Evolutionary conservation across 176 grass and related monocot species (phyloP).

Genomic region (Juncus effusus): DNA sequence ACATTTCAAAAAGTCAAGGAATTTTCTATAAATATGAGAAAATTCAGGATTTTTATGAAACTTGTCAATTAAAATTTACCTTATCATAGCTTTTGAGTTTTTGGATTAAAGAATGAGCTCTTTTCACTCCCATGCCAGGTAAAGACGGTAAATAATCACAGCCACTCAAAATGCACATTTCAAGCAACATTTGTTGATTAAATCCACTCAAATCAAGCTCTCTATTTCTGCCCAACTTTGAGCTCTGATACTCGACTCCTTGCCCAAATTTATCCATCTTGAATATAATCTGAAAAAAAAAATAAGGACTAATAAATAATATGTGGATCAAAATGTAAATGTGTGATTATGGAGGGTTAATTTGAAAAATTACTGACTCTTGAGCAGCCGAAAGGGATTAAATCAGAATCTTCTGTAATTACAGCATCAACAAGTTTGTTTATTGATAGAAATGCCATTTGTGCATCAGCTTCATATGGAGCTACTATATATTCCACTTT

Average conservation of each 20-base stretch:
- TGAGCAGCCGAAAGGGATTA: constrained; percentile 97
- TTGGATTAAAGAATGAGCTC: constrained; percentile 78
- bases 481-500: constrained; percentile 93
- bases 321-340: not conserved
- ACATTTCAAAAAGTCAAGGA: no score
- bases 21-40: not conserved
- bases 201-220: constrained; percentile 85
- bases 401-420: constrained; percentile 90
- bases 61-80: constrained; percentile 33
- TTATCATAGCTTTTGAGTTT: constrained; percentile 79
- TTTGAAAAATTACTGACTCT: constrained; percentile 54
- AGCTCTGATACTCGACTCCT: constrained; percentile 76
- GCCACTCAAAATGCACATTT: constrained; percentile 99
- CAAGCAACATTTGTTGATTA: constrained; percentile 83
- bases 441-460: constrained; percentile 90
- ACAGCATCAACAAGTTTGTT: constrained; percentile 97
- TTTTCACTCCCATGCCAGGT: constrained; percentile 92
- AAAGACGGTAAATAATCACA: constrained; percentile 94
- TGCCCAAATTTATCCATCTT: constrained; percentile 99
- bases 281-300: constrained; percentile 77
- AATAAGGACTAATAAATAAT: constrained; percentile 20
- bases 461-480: constrained; percentile 97
- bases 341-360: constrained; percentile 17
- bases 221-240: constrained; percentile 56
- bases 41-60: not conserved